Base-by-base conservation (phyloP, 2,329 filamentous ascomycete genomes). In the Aureobasidium melanogenum region DNA sequence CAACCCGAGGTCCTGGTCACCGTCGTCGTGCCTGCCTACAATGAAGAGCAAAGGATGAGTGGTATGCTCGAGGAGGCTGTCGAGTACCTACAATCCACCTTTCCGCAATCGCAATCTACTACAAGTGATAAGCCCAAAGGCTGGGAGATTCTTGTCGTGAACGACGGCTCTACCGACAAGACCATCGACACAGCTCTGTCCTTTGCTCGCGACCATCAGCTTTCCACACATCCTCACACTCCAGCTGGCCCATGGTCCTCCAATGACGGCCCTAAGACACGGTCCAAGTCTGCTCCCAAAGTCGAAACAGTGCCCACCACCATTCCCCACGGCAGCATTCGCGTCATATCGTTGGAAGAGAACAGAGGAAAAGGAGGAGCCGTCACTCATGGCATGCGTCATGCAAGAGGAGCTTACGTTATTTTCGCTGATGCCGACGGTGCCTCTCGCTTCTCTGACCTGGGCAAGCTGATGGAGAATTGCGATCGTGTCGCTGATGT, bases 401-500 rank as follows among this genome's bases (percentile, higher is more conserved):
- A 99, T 76, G 91, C 89, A 5, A 82, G 94, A 48, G 94, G 94
- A 17, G 82, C 86, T 69, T 97, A 97, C 74, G 87, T 89, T 36
- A 84, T 97, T 7, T 99, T 99, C 73, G 94, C 93, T 0, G 94
- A 99, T 72, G 94, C 94, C 0, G 94, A 99, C 74, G 94, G 94
- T 1, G 94, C 94, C 0, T 93, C 88, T 68, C 83, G 84, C 64
- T 97, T 99, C 71, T 82, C 82, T 58, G 93, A 97, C 72, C 79
- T 97, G 14, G 84, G 82, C n/a, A 89, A 87, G 68, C 80, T 99
- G 62, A 84, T 97, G 2, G 80, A 86, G 67, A 89, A 87, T 3
- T 92, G 90, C 68, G 85, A 88, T 71, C 80, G 85, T 60, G 84
- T 93, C 1, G 87, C 89, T 46, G 91, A 97, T 74, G 80, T 80